A percentile compares a stretch with the other conserved stretches of the same genome.
These are phyloP conservation scores for Syncephalastrum racemosum DNA, from an alignment of 371 early-diverging fungal species.

Conservation along the genomic window DNA sequence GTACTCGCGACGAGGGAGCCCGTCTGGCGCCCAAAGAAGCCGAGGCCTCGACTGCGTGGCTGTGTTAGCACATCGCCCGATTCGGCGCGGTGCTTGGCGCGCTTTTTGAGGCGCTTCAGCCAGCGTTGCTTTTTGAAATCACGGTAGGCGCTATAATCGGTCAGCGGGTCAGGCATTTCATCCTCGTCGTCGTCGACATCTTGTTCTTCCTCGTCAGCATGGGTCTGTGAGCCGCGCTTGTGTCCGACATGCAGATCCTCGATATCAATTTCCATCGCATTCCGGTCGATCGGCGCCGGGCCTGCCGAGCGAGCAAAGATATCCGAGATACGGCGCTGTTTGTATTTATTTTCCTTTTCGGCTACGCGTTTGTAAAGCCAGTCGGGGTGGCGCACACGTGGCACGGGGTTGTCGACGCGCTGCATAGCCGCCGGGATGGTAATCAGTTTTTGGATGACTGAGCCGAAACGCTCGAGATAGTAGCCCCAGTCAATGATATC, in stretches of 20 bases:
- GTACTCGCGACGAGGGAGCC: conserved; percentile 53
- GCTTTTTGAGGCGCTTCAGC: conserved; percentile 58
- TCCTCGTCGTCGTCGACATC: conserved; percentile 41
- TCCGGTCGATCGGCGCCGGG: conserved; percentile 9
- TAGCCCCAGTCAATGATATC: conserved; percentile 99
- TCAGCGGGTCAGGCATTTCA: conserved; percentile 56
- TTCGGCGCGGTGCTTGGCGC: conserved; percentile 42
- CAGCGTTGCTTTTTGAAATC: conserved; percentile 72
- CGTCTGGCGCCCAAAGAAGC: conserved; percentile 58
- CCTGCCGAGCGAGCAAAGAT: conserved; percentile 61
- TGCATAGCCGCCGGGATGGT: conserved; percentile 99
- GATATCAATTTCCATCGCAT: conserved; percentile 44
- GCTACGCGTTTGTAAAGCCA: conserved; percentile 89
- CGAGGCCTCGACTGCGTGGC: conserved; percentile 24
- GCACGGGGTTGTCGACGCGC: conserved; percentile 91
- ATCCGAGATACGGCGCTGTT: conserved; percentile 87
- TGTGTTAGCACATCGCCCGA: conserved; percentile 17
- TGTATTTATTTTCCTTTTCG: conserved; percentile 69
- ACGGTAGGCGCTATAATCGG: conserved; percentile 65
- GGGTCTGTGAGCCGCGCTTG: conserved; percentile 15
- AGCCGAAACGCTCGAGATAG: conserved; percentile 96
- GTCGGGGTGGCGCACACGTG: conserved; percentile 91
- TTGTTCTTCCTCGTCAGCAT: conserved; percentile 19
- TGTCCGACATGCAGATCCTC: conserved; percentile 58
- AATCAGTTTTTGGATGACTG: conserved; percentile 96